Percentiles rank a stretch among this genome's conserved stretches.
Evolutionary conservation across 768 basidiomycete genomes (phyloP).

Genomic region (Hypholoma fasciculare): DNA sequence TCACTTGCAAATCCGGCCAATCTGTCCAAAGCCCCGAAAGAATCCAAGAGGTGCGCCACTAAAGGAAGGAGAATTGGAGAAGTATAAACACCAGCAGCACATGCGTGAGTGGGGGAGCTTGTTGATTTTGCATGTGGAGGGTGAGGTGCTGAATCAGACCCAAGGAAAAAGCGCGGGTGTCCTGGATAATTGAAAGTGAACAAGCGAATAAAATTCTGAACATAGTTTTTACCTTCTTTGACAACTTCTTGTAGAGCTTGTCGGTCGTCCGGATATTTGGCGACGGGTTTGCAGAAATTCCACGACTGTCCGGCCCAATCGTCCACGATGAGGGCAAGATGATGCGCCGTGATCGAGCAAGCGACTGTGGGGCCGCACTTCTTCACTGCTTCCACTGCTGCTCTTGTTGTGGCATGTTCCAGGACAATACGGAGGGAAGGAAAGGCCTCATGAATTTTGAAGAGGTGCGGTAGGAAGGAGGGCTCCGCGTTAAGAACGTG

Average conservation of each 20-base stretch:
- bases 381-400: constrained; percentile 86
- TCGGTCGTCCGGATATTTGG: constrained; percentile 93
- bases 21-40: constrained; percentile 82
- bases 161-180: constrained; percentile 94
- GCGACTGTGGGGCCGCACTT: constrained; percentile 79
- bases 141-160: constrained; percentile 96
- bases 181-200: constrained; percentile 40
- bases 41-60: constrained; percentile 84
- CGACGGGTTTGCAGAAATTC: constrained; percentile 97
- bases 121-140: constrained; percentile 66
- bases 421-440: constrained; percentile 92
- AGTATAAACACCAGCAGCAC: constrained; percentile 97
- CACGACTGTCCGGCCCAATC: constrained; percentile 96
- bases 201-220: not conserved
- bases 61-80: constrained; percentile 90
- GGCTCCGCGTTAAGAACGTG: constrained; percentile 94
- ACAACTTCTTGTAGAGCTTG: constrained; percentile 79
- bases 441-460: constrained; percentile 78
- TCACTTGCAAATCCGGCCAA: constrained; percentile 78
- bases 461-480: constrained; percentile 85
- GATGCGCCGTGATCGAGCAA: constrained; percentile 97
- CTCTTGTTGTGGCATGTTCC: constrained; percentile 94
- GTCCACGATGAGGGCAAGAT: constrained; percentile 91
- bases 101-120: constrained; percentile 67
- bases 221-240: constrained; percentile 53